A percentile compares a stretch with the other conserved stretches of the same genome.
Evolutionary conservation across 805 yeast genomes (phyloP).

Genomic region (Starmerella geochares): DNA sequence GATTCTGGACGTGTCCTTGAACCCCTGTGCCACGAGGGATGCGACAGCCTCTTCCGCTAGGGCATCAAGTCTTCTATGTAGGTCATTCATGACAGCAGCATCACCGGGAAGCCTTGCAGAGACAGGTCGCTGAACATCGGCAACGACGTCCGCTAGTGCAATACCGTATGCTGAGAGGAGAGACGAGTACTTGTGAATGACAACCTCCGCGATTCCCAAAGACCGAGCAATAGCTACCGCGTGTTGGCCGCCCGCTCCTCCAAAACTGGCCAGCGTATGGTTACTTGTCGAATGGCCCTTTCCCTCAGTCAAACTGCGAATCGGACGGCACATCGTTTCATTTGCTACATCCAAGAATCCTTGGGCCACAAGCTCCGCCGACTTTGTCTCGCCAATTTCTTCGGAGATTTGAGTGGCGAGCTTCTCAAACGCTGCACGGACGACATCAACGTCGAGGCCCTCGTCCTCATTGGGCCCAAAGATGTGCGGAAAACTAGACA

Average conservation of each 20-base stretch:
- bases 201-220: constrained; percentile 56
- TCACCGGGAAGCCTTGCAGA: constrained; percentile 34
- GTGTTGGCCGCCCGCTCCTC: constrained; percentile 93
- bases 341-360: constrained; percentile 79
- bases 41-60: constrained; percentile 38
- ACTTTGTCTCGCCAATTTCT: constrained; percentile 35
- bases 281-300: constrained; percentile 58
- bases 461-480: constrained; percentile 75
- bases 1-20: constrained; percentile 35
- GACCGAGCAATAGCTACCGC: constrained; percentile 66
- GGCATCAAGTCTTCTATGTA: constrained; percentile 39
- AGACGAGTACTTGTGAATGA: constrained; percentile 74
- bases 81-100: constrained; percentile 27
- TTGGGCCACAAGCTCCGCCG: constrained; percentile 60
- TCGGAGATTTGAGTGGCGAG: constrained; percentile 53
- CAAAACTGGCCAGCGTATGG: constrained; percentile 72
- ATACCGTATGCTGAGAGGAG: constrained; percentile 82
- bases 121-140: constrained; percentile 68
- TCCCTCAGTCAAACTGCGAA: constrained; percentile 73
- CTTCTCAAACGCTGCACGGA: constrained; percentile 41
- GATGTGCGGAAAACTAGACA: constrained; percentile 67
- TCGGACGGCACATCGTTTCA: constrained; percentile 85
- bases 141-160: constrained; percentile 74
- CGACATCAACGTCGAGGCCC: constrained; percentile 49
- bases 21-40: constrained; percentile 46